Conservation (phyloP, 2,329 filamentous ascomycete species). For the Cercospora janseana region DNA sequence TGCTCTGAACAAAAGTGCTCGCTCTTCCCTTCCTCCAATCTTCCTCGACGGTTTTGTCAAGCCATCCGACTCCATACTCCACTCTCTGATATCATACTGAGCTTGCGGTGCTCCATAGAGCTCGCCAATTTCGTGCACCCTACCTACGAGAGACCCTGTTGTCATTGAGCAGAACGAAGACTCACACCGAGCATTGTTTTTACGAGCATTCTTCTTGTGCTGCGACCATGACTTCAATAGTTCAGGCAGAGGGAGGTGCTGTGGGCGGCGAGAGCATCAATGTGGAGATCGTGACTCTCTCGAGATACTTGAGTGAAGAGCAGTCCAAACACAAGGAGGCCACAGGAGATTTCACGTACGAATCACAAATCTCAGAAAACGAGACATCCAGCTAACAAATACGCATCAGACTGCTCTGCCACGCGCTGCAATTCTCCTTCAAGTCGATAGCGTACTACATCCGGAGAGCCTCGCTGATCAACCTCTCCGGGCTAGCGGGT, state of each 20-base stretch:
- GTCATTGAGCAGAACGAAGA: neutral
- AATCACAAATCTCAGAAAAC: constrained; percentile 20
- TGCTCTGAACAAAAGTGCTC: constrained; percentile 1
- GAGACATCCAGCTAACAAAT: constrained; percentile 23
- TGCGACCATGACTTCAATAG: neutral
- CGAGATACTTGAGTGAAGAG: constrained; percentile 93
- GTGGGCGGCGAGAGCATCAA: constrained; percentile 73
- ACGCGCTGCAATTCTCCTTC: constrained; percentile 98
- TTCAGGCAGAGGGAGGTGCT: constrained; percentile 19
- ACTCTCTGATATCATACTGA: constrained; percentile 32
- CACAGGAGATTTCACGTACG: constrained; percentile 97
- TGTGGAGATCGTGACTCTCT: constrained; percentile 93
- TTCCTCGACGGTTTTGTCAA: constrained; percentile 7
- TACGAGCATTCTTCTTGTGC: neutral
- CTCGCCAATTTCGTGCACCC: no score
- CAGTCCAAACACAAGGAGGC: constrained; percentile 90
- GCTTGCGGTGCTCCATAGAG: no score
- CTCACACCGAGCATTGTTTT: neutral
- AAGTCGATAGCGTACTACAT: constrained; percentile 99
- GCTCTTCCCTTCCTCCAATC: constrained; percentile 2
- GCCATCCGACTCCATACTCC: constrained; percentile 23
- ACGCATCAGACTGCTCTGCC: constrained; percentile 74
- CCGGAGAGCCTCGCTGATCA: constrained; percentile 84
- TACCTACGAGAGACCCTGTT: no score
- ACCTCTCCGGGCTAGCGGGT: constrained; percentile 86